Evolutionary conservation across 2,329 filamentous ascomycete genomes (phyloP).

Genomic region (Neodidymelliopsis sp.): DNA sequence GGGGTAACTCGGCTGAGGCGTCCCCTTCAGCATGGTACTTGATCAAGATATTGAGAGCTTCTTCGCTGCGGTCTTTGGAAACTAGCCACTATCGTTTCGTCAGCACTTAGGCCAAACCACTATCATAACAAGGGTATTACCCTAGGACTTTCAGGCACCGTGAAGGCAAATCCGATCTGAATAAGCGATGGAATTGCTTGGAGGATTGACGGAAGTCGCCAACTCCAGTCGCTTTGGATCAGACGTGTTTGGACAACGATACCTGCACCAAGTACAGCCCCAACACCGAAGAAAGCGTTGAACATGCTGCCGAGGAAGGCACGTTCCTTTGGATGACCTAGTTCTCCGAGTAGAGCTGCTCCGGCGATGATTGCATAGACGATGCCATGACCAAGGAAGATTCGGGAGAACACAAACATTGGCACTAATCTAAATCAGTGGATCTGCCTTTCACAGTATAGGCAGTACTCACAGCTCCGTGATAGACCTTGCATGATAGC

Average conservation of each 20-base stretch:
- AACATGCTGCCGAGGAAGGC: slow-evolving; percentile 71
- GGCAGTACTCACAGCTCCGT: slow-evolving; percentile 41
- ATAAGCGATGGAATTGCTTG: slow-evolving; percentile 69
- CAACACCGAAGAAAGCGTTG: slow-evolving; percentile 72
- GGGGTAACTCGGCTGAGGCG: slow-evolving; percentile 61
- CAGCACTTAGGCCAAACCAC: too few relatives aligned
- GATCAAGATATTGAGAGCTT: slow-evolving; percentile 68
- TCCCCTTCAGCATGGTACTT: slow-evolving; percentile 71
- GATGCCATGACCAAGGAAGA: slow-evolving; percentile 73
- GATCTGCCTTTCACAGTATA: neutral
- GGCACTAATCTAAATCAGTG: slow-evolving; percentile 27
- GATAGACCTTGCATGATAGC: slow-evolving; percentile 64
- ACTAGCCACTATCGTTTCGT: too few relatives aligned
- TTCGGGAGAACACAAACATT: slow-evolving; percentile 67
- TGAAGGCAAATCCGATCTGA: slow-evolving; percentile 69
- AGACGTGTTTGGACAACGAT: slow-evolving; percentile 69
- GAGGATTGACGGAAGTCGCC: slow-evolving; percentile 71
- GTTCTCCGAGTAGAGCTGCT: slow-evolving; percentile 69
- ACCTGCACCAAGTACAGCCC: slow-evolving; percentile 63
- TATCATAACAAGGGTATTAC: too few relatives aligned
- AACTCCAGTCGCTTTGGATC: slow-evolving; percentile 69
- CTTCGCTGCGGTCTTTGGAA: slow-evolving; percentile 67
- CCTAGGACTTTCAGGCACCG: slow-evolving; percentile 70
- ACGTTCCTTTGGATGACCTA: slow-evolving; percentile 73
- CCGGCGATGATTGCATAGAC: slow-evolving; percentile 69